These are phyloP conservation scores for Chrysoporthe austroafricana DNA, from an alignment of 2,329 filamentous ascomycete genomes.

Conservation along the genomic window DNA sequence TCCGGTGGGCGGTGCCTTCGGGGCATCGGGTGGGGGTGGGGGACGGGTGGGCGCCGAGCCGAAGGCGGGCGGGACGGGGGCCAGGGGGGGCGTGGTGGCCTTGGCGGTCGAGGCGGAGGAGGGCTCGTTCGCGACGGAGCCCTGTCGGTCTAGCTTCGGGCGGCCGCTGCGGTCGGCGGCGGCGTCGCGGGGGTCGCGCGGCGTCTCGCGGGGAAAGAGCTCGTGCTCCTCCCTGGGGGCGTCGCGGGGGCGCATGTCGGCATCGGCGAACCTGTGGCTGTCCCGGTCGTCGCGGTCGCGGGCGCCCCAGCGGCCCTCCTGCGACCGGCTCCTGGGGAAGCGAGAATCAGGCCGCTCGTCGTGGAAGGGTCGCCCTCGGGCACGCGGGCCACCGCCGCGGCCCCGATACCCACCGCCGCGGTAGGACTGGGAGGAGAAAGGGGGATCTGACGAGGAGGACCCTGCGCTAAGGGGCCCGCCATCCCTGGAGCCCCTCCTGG, in stretches of 20 bases:
- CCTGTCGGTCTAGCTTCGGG: constrained; percentile 54
- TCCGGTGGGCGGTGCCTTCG: constrained; percentile 56
- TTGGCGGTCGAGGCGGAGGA: constrained; percentile 45
- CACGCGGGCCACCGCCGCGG: constrained; percentile 51
- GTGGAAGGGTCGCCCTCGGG: constrained; percentile 58
- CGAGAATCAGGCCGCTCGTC: constrained; percentile 60
- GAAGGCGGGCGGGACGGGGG: constrained; percentile 62
- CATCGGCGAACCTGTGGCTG: constrained; percentile 42
- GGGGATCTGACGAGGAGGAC: constrained; percentile 70
- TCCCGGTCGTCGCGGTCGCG: constrained; percentile 53
- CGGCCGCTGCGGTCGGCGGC: constrained; percentile 48
- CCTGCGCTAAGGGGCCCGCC: constrained; percentile 69
- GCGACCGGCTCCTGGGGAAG: constrained; percentile 66
- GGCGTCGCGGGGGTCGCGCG: constrained; percentile 49
- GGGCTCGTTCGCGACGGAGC: constrained; percentile 51
- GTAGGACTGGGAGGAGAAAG: constrained; percentile 58
- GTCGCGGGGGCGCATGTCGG: constrained; percentile 43
- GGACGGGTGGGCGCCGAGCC: constrained; percentile 57
- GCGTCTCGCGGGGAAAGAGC: constrained; percentile 43
- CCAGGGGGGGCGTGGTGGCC: constrained; percentile 60
- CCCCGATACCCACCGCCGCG: constrained; percentile 60
- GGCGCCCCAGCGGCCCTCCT: constrained; percentile 51
- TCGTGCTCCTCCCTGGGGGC: constrained; percentile 55
- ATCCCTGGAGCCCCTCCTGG: constrained; percentile 71
- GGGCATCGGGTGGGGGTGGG: constrained; percentile 33